phyloP scores from a whole-genome alignment of 192 early-diverging fungal genomes.

The Umbelopsis sp. region DNA sequence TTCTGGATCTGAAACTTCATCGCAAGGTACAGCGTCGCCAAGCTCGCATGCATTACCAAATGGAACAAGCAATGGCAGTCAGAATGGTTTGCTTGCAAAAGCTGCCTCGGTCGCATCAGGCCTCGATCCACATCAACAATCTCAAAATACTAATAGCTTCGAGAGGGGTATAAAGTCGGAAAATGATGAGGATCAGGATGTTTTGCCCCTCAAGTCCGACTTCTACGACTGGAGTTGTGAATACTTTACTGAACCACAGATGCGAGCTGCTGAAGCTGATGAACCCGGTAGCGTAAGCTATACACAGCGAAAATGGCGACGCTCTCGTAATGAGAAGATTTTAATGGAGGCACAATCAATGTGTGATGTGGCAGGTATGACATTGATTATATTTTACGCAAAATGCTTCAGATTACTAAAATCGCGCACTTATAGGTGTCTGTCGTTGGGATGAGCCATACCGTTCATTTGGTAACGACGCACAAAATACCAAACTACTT shows the following conservation, averaged over 20 bases:
- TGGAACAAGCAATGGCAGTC: background rate
- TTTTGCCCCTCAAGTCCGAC: constrained; percentile 57
- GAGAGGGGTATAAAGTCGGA: background rate
- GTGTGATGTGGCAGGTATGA: constrained; percentile 54
- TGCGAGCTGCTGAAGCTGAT: constrained; percentile 76
- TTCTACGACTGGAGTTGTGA: constrained; percentile 88
- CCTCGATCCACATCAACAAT: background rate
- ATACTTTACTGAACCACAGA: constrained; percentile 89
- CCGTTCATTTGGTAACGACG: constrained; percentile 53
- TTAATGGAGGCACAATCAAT: constrained; percentile 51
- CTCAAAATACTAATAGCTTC: background rate
- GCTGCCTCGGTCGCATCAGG: background rate
- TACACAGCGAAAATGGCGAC: constrained; percentile 74
- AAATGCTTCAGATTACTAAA: no score
- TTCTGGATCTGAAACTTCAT: background rate
- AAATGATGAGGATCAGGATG: constrained; percentile 32
- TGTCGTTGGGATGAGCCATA: constrained; percentile 62
- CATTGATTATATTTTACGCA: background rate
- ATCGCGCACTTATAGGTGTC: constrained; percentile 37
- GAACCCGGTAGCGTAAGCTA: constrained; percentile 78
- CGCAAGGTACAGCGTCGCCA: background rate
- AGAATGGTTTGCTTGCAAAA: constrained; percentile 4
- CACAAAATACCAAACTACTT: constrained; percentile 51
- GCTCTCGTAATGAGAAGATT: constrained; percentile 66
- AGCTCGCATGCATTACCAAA: background rate